Conservation (phyloP, 805 yeast genomes). For the Hanseniaspora lachancei region DNA sequence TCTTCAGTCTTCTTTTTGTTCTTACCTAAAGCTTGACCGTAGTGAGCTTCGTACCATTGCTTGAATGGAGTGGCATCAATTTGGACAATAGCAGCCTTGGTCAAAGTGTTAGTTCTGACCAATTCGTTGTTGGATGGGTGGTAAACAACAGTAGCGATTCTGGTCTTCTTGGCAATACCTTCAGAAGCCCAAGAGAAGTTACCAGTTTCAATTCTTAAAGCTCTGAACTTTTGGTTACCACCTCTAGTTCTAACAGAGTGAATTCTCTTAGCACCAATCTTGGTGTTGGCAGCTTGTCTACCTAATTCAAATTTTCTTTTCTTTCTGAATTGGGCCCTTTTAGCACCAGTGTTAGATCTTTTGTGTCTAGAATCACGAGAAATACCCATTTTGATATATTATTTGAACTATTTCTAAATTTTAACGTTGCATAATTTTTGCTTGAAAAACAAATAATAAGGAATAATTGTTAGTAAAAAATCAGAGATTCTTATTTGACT, state of each 20-base stretch:
- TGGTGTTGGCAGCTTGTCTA: constrained; percentile 99
- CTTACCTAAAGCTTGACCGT: constrained; percentile 89
- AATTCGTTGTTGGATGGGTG: constrained; percentile 99
- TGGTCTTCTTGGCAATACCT: constrained; percentile 97
- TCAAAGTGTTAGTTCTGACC: constrained; percentile 98
- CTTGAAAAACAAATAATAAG: background rate
- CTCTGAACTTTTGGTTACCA: constrained; percentile 99
- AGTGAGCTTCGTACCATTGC: constrained; percentile 98
- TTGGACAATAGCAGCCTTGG: constrained; percentile 98
- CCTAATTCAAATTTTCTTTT: constrained; percentile 99
- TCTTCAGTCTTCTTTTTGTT: constrained; percentile 43
- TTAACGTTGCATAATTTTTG: background rate
- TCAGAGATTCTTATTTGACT: background rate
- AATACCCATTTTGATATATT: constrained; percentile 71
- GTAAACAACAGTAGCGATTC: constrained; percentile 94
- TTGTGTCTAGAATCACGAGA: constrained; percentile 99
- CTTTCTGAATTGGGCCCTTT: constrained; percentile 99
- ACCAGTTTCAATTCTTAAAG: constrained; percentile 96
- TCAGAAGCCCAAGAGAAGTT: constrained; percentile 99
- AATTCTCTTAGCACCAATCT: constrained; percentile 97
- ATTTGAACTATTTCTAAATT: constrained; percentile 22
- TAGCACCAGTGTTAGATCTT: constrained; percentile 99
- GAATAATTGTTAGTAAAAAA: constrained; percentile 10
- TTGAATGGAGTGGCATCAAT: constrained; percentile 99
- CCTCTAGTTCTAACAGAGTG: constrained; percentile 99